Base-by-base conservation (phyloP, 108 stramenopile species). In the Skeletonema potamos region DNA sequence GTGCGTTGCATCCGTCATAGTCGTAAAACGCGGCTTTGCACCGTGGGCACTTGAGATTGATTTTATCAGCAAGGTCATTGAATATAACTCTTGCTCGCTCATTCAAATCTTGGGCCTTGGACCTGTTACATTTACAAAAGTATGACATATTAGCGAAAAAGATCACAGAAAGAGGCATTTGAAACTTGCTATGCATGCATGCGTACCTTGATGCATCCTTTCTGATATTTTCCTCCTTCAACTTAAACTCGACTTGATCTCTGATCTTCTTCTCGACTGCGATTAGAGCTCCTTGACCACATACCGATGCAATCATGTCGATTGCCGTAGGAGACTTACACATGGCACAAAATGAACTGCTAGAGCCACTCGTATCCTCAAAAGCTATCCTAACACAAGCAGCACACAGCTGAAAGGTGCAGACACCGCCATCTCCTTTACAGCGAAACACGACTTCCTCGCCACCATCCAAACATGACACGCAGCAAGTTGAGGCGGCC, bases 1-100 rank as follows among this genome's bases (percentile, higher is more conserved):
- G 62, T 20, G 83, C 83, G 41, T 84, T 81, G 55, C 83, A 84
- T n/a, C 83, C 83, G 17, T 72, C 76, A 54, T 84, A 84, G 58
- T 84, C 83, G 68, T 68, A 18, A 46, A 84, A 84, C 34, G 55
- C 80, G 11, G 32, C 18, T 20, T 68, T 11, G 60, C 83, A 84
- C 18, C 83, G 54, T 9, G 83, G 83, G 33, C 83, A 84, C 46
- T 77, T 76, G 32, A 84, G 70, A 29, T 77, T 84, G 15, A 84
- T 34, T 17, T 64, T 27, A 20, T 84, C 76, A 2, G 80, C 43
- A 7, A 81, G 54, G 4, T 77, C 60, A 34, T 84, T 76, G 71
- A 75, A 84, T 26, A 77, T 20, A 6, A 56, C 11, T 46, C 69
- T 60, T n/a, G 83, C 83, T 55, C 22, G 27, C 41, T 41, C 66